Conservation (phyloP, 257 asterid species). For the Nicotiana sylvestris region DNA sequence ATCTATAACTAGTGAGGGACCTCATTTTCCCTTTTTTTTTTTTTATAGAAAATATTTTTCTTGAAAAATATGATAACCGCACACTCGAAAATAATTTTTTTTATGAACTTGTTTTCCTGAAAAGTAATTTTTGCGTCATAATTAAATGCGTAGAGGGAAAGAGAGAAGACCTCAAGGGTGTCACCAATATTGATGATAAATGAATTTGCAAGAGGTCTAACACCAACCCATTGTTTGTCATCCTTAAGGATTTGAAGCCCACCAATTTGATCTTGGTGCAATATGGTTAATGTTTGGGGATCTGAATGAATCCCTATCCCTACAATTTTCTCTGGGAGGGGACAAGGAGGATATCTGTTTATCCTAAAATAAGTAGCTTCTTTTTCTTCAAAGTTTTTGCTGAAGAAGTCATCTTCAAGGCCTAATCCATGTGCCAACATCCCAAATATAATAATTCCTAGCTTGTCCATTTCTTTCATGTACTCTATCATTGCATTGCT, state of each 20-base stretch:
- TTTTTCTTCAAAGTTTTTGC: conserved; percentile 10
- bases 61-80: no score
- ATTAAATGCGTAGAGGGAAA: no score
- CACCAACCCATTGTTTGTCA: conserved; percentile 15
- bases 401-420: conserved; percentile 16
- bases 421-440: conserved; percentile 32
- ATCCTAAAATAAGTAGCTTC: conserved; percentile 15
- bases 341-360: conserved; percentile 27
- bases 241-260: conserved; percentile 26
- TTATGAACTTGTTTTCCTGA: no score
- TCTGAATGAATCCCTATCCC: conserved; percentile 31
- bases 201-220: conserved; percentile 22
- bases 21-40: no score
- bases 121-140: no score
- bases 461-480: conserved; percentile 30
- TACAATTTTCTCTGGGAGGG: conserved; percentile 17
- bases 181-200: conserved; percentile 26
- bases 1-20: no score
- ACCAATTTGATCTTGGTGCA: conserved; percentile 26
- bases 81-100: no score
- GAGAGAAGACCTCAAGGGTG: conserved; percentile 24
- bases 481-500: conserved; percentile 22
- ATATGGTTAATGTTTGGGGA: conserved; percentile 24
- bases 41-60: no score
- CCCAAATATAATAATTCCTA: conserved; percentile 17